These are phyloP conservation scores for Amaranthus cruentus DNA, from an alignment of 148 eudicot genomes.

Conservation along the genomic window DNA sequence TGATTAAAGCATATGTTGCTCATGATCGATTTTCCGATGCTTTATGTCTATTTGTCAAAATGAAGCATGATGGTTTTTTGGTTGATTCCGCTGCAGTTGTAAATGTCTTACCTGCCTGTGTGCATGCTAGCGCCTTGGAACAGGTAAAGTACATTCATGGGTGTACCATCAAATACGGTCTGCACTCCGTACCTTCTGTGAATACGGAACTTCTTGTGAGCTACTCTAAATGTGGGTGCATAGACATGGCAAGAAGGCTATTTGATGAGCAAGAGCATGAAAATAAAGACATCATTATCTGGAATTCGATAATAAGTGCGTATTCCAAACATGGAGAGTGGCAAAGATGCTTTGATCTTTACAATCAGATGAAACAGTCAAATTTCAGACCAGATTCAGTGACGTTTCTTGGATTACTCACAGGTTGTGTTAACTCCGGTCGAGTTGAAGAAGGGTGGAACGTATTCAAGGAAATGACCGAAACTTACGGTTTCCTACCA, in stretches of 20 bases:
- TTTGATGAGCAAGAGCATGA: slow-evolving; percentile 28
- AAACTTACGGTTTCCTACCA: slow-evolving; percentile 26
- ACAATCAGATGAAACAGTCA: slow-evolving; percentile 26
- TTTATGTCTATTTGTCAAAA: slow-evolving; percentile 16
- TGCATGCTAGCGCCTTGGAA: slow-evolving; percentile 29
- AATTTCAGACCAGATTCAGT: slow-evolving; percentile 26
- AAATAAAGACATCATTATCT: slow-evolving; percentile 27
- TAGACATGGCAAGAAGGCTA: slow-evolving; percentile 33
- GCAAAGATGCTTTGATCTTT: slow-evolving; percentile 28
- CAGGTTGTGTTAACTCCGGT: slow-evolving; percentile 41
- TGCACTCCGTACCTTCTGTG: slow-evolving; percentile 22
- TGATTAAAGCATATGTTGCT: slow-evolving; percentile 29
- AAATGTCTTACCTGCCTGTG: slow-evolving; percentile 37
- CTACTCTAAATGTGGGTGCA: slow-evolving; percentile 41
- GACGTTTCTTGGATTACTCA: slow-evolving; percentile 35
- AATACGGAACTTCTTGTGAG: slow-evolving; percentile 31
- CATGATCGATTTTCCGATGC: slow-evolving; percentile 27
- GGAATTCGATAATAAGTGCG: slow-evolving; percentile 39
- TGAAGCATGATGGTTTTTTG: slow-evolving; percentile 22
- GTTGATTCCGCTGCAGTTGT: slow-evolving; percentile 25
- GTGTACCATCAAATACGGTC: slow-evolving; percentile 24
- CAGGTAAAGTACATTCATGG: slow-evolving; percentile 36
- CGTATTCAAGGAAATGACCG: slow-evolving; percentile 31
- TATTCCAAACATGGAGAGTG: slow-evolving; percentile 37
- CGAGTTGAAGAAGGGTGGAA: slow-evolving; percentile 23